Percentiles rank a stretch among this genome's conserved stretches.
Conservation (phyloP, 768 basidiomycete species). For the Amanita phalloides region DNA sequence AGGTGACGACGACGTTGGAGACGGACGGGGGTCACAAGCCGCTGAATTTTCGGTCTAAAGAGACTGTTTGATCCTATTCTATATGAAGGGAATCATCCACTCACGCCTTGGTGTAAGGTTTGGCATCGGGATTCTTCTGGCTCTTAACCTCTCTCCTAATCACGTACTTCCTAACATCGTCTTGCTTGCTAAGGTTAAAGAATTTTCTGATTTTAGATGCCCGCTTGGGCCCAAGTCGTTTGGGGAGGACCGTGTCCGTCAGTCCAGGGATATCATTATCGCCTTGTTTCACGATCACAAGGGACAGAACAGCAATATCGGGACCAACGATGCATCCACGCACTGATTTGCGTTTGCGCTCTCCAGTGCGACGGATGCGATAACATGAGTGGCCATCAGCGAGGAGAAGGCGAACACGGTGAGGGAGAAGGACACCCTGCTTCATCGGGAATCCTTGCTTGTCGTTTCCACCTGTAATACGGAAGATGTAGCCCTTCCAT, state of each 20-base stretch:
- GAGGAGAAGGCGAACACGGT: slow-evolving; percentile 92
- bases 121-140: slow-evolving; percentile 80
- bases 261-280: slow-evolving; percentile 83
- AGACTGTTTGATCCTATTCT: neutral
- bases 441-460: slow-evolving; percentile 99
- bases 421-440: slow-evolving; percentile 91
- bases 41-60: slow-evolving; percentile 87
- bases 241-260: slow-evolving; percentile 87
- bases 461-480: slow-evolving; percentile 97
- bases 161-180: slow-evolving; percentile 97
- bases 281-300: slow-evolving; percentile 96
- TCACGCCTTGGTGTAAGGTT: slow-evolving; percentile 96
- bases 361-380: slow-evolving; percentile 83
- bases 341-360: slow-evolving; percentile 98
- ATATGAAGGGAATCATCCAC: slow-evolving; percentile 18
- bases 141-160: slow-evolving; percentile 85
- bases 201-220: slow-evolving; percentile 95
- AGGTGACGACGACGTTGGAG: slow-evolving; percentile 96
- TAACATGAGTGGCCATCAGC: slow-evolving; percentile 97
- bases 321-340: slow-evolving; percentile 96
- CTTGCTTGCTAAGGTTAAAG: slow-evolving; percentile 97
- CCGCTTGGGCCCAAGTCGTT: slow-evolving; percentile 93
- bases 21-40: slow-evolving; percentile 89
- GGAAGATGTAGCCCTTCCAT: slow-evolving; percentile 94
- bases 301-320: slow-evolving; percentile 90